Evolutionary conservation across 116 monocot species (phyloP), one percentile per base, ranked within the genome.

Genomic region (Zostera marina): DNA sequence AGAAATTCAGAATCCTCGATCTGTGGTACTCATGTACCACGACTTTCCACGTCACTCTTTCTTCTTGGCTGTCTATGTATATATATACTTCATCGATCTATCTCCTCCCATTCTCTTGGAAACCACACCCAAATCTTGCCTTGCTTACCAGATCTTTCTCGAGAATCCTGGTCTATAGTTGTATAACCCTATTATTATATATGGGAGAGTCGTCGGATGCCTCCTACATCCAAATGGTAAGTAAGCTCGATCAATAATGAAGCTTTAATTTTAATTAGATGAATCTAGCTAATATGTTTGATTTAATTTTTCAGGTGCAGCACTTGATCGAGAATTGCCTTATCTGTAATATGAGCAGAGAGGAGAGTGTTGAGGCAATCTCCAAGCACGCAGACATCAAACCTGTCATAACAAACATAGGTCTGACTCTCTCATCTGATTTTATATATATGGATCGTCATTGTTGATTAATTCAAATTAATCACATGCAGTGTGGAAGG

Each of bases 261-360:
- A 38, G 2, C 9, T n/a, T 3, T 7, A 12, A 19, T 11, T 14
- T 23, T 44, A 11, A 14, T 1, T 1, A 47, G 17, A 17, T n/a
- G 47, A 47, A 16, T 7, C 11, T 43, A 43, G 17, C 15, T 47
- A 47, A 13, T 47, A 14, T 47, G 13, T 17, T 16, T 14, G 14
- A 47, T 17, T 0, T 17, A 47, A n/a, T 47, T 39, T 62, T 54
- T 11, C 44, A 90, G 90, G 90, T 90, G 75, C 90, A 90, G 53
- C 90, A 90, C 65, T 68, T 90, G 53, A 90, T 90, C 5, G 90
- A 90, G 76, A 84, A 79, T 66, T 90, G 90, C 54, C 65, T 90
- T 8, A 44, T 76, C 55, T 71, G 76, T 76, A 63, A 70, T 68
- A 72, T 90, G 90, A 81, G 55, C 75, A 77, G 69, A 66, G 85